Percentiles rank a stretch among this genome's conserved stretches.
Conservation (phyloP, 805 yeast species). For the Wickerhamiella cacticola region DNA sequence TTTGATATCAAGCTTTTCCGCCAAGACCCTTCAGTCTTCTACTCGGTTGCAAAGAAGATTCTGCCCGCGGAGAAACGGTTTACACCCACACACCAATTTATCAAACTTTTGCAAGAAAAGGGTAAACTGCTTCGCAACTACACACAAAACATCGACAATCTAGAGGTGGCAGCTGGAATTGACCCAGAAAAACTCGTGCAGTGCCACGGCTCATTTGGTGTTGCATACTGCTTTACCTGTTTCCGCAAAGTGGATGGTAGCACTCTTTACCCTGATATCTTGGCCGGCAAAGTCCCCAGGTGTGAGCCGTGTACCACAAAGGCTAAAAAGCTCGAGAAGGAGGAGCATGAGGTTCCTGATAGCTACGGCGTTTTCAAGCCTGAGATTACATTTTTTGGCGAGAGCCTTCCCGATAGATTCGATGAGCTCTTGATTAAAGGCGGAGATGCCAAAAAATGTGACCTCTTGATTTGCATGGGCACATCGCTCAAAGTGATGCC, state of each 20-base stretch:
- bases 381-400: conserved; percentile 86
- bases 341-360: conserved; percentile 24
- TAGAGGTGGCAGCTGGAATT: conserved; percentile 74
- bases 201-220: conserved; percentile 88
- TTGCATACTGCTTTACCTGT: conserved; percentile 75
- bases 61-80: conserved; percentile 48
- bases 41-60: conserved; percentile 74
- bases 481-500: conserved; percentile 90
- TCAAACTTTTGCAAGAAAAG: conserved; percentile 58
- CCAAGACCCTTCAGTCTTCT: conserved; percentile 68
- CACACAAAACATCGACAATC: conserved; percentile 82
- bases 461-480: conserved; percentile 72
- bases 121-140: conserved; percentile 71
- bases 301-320: conserved; percentile 51
- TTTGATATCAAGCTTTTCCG: conserved; percentile 62
- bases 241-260: conserved; percentile 54
- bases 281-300: conserved; percentile 48
- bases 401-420: conserved; percentile 58
- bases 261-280: conserved; percentile 46
- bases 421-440: conserved; percentile 37
- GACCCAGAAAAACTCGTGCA: conserved; percentile 56
- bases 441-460: conserved; percentile 57
- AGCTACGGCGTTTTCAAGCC: conserved; percentile 82
- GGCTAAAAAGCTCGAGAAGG: conserved; percentile 30
- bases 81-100: conserved; percentile 75